A percentile compares a stretch with the other conserved stretches of the same genome.
These are phyloP conservation scores for Gossypium sturtianum DNA, from an alignment of 345 rosid species.

Conservation along the genomic window DNA sequence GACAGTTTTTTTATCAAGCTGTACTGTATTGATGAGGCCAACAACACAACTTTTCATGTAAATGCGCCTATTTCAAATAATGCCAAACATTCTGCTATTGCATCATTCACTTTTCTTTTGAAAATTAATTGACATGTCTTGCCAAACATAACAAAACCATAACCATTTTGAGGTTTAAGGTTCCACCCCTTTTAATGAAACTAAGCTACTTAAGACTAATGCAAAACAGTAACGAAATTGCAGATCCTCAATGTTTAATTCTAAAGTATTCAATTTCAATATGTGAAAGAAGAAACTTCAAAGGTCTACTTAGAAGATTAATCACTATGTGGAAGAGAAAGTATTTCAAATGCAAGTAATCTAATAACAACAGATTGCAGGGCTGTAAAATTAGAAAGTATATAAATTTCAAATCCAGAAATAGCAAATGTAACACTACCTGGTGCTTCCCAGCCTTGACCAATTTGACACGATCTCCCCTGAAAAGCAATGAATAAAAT, in stretches of 20 bases:
- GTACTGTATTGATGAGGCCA: not conserved
- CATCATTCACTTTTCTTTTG: not conserved
- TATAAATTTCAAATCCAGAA: not conserved
- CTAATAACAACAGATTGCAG: not conserved
- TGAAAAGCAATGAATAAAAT: conserved; percentile 19
- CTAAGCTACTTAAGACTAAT: not conserved
- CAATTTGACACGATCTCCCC: conserved; percentile 46
- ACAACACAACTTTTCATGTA: not conserved
- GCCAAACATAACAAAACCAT: not conserved
- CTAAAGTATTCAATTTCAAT: not conserved
- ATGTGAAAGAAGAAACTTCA: not conserved
- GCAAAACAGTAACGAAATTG: not conserved
- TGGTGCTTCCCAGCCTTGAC: conserved; percentile 57
- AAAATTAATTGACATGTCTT: not conserved
- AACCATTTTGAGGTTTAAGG: not conserved
- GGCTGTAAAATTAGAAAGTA: not conserved
- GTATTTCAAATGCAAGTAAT: not conserved
- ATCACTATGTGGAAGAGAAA: not conserved
- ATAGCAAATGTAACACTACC: conserved; percentile 26
- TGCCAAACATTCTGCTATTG: not conserved
- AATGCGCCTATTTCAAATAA: not conserved
- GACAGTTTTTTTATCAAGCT: not conserved
- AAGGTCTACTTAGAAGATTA: not conserved
- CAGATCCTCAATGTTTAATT: not conserved
- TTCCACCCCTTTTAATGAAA: not conserved